These are phyloP conservation scores for Candida chauliodis DNA, from an alignment of 805 yeast species.

Conservation along the genomic window DNA sequence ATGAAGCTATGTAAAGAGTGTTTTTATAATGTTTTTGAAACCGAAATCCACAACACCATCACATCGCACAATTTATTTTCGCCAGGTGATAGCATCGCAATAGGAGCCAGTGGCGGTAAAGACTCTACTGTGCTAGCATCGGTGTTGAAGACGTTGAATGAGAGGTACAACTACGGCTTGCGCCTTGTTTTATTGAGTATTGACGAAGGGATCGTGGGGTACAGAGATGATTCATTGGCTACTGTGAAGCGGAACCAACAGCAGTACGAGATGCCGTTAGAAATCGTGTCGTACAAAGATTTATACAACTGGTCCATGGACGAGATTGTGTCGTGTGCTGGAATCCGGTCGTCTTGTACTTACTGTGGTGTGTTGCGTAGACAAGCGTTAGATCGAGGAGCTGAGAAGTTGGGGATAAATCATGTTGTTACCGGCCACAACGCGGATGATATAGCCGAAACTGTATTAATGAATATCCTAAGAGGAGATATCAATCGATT, in stretches of 20 bases:
- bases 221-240: conserved; percentile 94
- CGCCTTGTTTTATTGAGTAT: conserved; percentile 77
- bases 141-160: conserved; percentile 80
- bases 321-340: conserved; percentile 91
- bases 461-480: conserved; percentile 88
- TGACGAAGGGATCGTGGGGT: conserved; percentile 97
- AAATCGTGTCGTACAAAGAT: conserved; percentile 81
- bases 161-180: conserved; percentile 84
- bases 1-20: conserved; percentile 89
- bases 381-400: conserved; percentile 96
- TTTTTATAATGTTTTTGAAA: conserved; percentile 86
- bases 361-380: conserved; percentile 97
- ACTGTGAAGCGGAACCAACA: conserved; percentile 90
- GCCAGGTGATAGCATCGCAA: conserved; percentile 85
- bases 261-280: conserved; percentile 78
- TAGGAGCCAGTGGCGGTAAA: conserved; percentile 98
- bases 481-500: conserved; percentile 96
- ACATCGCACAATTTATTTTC: conserved; percentile 62
- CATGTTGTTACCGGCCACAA: conserved; percentile 98
- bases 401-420: conserved; percentile 73
- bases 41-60: conserved; percentile 92
- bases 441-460: conserved; percentile 99
- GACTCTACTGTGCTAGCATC: conserved; percentile 95
- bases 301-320: conserved; percentile 99
- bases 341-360: conserved; percentile 90